A percentile compares a stretch with the other conserved stretches of the same genome.
These are phyloP conservation scores for Aurinia saxatilis DNA, from an alignment of 345 rosid genomes.

Conservation along the genomic window DNA sequence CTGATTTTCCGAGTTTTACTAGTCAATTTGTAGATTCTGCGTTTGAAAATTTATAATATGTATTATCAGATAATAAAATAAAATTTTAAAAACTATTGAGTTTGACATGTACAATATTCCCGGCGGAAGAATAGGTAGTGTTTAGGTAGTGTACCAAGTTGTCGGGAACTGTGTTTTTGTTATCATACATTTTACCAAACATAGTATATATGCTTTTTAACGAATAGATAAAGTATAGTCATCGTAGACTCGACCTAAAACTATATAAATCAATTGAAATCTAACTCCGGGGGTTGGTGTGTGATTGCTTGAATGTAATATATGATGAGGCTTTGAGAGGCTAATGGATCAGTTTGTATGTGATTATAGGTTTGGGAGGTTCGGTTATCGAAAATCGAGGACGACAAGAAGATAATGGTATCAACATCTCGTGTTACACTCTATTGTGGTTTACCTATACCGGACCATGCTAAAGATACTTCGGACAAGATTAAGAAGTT, in stretches of 20 bases:
- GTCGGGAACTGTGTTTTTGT: neutral
- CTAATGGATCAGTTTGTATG: neutral
- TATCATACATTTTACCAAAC: conserved; percentile 10
- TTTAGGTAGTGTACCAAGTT: neutral
- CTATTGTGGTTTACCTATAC: conserved; percentile 58
- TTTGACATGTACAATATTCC: neutral
- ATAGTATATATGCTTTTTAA: too few relatives aligned
- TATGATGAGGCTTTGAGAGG: neutral
- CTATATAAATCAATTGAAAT: too few relatives aligned
- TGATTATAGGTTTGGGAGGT: conserved; percentile 80
- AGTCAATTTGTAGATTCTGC: too few relatives aligned
- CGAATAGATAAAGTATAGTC: too few relatives aligned
- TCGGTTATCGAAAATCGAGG: conserved; percentile 49
- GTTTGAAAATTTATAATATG: too few relatives aligned
- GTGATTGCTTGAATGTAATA: neutral
- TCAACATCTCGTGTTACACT: conserved; percentile 73
- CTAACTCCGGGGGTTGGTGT: too few relatives aligned
- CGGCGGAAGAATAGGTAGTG: neutral
- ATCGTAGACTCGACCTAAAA: too few relatives aligned
- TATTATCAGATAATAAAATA: too few relatives aligned
- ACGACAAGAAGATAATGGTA: conserved; percentile 34
- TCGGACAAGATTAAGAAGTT: conserved; percentile 40
- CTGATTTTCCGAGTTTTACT: too few relatives aligned
- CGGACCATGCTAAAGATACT: conserved; percentile 50
- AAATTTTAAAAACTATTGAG: too few relatives aligned